Evolutionary conservation across 2,329 filamentous ascomycete species (phyloP).

Genomic region (Dendryphion nanum): DNA sequence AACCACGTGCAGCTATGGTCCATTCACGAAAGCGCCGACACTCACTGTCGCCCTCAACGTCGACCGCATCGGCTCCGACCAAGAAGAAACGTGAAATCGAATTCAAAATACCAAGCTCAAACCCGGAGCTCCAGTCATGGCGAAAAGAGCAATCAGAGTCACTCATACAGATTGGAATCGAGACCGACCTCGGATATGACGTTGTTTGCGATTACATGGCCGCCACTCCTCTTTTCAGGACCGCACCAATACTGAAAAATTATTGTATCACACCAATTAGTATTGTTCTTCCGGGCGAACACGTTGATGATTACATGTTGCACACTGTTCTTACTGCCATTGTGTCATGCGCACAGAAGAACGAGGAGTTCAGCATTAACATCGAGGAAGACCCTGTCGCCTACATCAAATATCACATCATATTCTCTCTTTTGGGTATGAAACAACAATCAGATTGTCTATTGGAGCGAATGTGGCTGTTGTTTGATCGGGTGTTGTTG

Average conservation of each 20-base stretch:
- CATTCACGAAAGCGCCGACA: too few species aligned
- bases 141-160: too few species aligned
- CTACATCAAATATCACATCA: conserved; percentile 4
- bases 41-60: too few species aligned
- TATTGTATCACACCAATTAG: background rate
- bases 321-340: conserved; percentile 1
- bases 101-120: too few species aligned
- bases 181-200: too few species aligned
- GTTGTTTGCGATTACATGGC: background rate
- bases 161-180: too few species aligned
- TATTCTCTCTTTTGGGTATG: conserved; percentile 5
- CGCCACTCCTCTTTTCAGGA: background rate
- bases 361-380: background rate
- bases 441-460: conserved; percentile 1
- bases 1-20: too few species aligned
- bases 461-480: conserved; percentile 1
- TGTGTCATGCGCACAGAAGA: background rate
- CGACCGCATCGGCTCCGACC: too few species aligned
- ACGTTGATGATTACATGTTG: conserved; percentile 1
- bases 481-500: background rate
- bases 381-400: conserved; percentile 1
- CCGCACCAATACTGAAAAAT: conserved; percentile 2
- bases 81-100: too few species aligned
- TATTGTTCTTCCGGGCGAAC: conserved; percentile 2
- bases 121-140: too few species aligned